Evolutionary conservation across 306 rosid genomes (phyloP).

Genomic region (Prunus mira): DNA sequence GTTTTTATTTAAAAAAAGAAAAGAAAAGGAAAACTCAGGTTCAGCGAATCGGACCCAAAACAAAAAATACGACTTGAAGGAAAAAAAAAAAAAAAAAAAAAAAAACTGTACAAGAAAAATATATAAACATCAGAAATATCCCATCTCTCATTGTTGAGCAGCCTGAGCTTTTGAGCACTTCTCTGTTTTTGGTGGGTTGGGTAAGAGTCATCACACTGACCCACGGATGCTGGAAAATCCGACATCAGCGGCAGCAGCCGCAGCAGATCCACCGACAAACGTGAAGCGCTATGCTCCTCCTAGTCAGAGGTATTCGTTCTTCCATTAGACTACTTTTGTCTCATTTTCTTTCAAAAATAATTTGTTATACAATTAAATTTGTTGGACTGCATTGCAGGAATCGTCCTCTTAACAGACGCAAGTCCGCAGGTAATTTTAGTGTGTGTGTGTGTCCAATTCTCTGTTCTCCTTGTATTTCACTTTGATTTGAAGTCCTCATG

Average conservation of each 20-base stretch:
- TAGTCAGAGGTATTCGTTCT: conserved; percentile 48
- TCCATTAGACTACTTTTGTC: not conserved
- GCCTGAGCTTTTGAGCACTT: not conserved
- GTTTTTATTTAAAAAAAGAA: no score
- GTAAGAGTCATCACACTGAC: not conserved
- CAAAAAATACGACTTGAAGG: not conserved
- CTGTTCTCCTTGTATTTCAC: not conserved
- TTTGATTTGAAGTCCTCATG: not conserved
- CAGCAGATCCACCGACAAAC: conserved; percentile 23
- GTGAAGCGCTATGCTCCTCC: conserved; percentile 74
- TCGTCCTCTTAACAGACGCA: conserved; percentile 60
- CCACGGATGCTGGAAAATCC: conserved; percentile 51
- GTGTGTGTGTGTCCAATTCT: not conserved
- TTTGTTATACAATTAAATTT: not conserved
- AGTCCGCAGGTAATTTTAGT: conserved; percentile 47
- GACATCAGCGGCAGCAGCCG: conserved; percentile 29
- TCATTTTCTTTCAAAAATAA: not conserved
- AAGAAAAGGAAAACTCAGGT: no score
- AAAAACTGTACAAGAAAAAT: no score
- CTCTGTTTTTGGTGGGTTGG: not conserved
- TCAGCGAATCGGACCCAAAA: no score
- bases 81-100: no score
- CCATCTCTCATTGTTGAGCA: not conserved
- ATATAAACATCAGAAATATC: not conserved
- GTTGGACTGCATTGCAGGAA: conserved; percentile 36